These are phyloP conservation scores for Vigna trinervia DNA, from an alignment of 306 rosid genomes.

Conservation along the genomic window DNA sequence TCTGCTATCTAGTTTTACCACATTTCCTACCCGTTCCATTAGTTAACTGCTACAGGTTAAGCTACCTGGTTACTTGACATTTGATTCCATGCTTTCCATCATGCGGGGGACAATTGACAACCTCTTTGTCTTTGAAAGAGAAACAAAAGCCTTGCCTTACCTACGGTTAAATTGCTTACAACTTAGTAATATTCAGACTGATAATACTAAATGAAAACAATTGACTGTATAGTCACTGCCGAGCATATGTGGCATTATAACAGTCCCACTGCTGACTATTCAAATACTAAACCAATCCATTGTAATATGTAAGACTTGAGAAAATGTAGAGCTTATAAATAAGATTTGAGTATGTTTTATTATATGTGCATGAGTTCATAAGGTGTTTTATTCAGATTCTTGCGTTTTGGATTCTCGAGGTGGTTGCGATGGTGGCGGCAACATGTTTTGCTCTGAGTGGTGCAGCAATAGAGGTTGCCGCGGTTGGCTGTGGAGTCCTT, in stretches of 20 bases:
- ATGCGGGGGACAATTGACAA: background rate
- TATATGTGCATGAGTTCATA: too few species aligned
- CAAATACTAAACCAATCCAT: background rate
- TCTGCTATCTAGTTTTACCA: background rate
- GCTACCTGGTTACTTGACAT: background rate
- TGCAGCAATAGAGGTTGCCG: too few species aligned
- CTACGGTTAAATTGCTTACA: background rate
- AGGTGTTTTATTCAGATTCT: too few species aligned
- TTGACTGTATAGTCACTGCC: background rate
- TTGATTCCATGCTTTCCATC: background rate
- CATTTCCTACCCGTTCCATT: conserved; percentile 3
- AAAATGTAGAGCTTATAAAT: too few species aligned
- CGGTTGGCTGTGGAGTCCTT: too few species aligned
- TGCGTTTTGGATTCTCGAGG: too few species aligned
- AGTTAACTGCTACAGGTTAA: background rate
- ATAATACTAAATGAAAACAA: background rate
- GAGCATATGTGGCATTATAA: background rate
- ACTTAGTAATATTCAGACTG: background rate
- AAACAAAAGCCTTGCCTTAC: background rate
- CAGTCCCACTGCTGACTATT: background rate
- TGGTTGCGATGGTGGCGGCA: too few species aligned
- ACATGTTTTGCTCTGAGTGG: too few species aligned
- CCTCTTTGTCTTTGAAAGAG: background rate
- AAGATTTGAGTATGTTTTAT: too few species aligned
- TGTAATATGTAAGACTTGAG: too few species aligned